These are phyloP conservation scores for Saccharomycopsis guyanensis DNA, from an alignment of 805 yeast species.

Conservation along the genomic window DNA sequence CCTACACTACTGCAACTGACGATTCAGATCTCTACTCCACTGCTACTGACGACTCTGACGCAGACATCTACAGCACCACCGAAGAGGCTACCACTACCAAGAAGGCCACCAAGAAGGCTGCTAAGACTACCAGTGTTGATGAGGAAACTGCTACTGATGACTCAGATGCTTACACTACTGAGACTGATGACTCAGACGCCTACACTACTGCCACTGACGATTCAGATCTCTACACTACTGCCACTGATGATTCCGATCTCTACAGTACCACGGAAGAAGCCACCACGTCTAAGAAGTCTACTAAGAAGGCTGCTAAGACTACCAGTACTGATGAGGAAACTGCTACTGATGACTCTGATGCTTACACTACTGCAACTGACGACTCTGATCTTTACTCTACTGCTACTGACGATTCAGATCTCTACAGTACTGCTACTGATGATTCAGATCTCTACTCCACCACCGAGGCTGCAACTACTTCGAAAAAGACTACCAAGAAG, in stretches of 20 bases:
- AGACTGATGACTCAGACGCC: neutral
- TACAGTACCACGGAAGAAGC: too few relatives aligned
- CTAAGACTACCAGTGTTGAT: neutral
- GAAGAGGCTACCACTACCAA: too few relatives aligned
- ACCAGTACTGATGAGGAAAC: neutral
- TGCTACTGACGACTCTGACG: too few relatives aligned
- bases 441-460: too few relatives aligned
- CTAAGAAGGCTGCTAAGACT: neutral
- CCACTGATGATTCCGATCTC: neutral
- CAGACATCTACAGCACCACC: too few relatives aligned
- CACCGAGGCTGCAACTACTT: too few relatives aligned
- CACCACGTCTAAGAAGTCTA: too few relatives aligned
- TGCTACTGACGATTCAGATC: constrained; percentile 3
- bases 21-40: neutral
- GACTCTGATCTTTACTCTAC: neutral
- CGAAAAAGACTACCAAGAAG: too few relatives aligned
- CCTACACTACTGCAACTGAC: neutral
- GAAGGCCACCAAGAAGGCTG: too few relatives aligned
- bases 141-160: neutral
- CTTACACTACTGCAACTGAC: neutral
- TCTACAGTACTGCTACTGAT: too few relatives aligned
- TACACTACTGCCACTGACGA: neutral
- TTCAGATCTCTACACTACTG: neutral
- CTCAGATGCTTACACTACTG: neutral
- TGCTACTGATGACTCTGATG: neutral